Conservation (phyloP, 352 stramenopile species). For the Pythium insidiosum region DNA sequence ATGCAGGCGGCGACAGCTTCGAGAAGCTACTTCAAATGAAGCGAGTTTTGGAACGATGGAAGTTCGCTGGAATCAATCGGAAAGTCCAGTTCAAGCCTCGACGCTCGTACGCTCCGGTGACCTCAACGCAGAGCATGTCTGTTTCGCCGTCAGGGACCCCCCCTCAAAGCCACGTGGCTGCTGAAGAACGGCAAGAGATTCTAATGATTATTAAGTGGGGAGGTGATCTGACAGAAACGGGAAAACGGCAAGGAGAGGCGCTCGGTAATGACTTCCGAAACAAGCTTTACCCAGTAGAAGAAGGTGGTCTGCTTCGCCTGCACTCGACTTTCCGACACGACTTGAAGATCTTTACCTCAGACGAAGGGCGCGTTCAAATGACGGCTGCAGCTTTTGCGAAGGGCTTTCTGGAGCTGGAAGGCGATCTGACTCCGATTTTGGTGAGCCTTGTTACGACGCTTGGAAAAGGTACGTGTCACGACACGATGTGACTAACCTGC, state of each 20-base stretch:
- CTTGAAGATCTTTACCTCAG: conserved; percentile 99
- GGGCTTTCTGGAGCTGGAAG: conserved; percentile 98
- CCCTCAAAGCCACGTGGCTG: conserved; percentile 6
- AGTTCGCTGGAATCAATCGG: conserved; percentile 96
- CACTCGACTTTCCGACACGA: conserved; percentile 99
- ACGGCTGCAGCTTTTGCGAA: conserved; percentile 99
- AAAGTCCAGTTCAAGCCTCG: conserved; percentile 91
- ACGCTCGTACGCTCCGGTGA: conserved; percentile 45
- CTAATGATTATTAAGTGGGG: conserved; percentile 99
- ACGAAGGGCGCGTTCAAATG: conserved; percentile 99
- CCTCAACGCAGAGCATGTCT: too few relatives aligned
- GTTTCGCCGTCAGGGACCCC: conserved; percentile 9
- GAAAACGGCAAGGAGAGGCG: conserved; percentile 93
- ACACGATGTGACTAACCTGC: too few relatives aligned
- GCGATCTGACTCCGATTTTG: conserved; percentile 98
- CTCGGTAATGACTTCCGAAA: conserved; percentile 92
- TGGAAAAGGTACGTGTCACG: conserved; percentile 43
- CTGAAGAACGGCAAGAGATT: conserved; percentile 87
- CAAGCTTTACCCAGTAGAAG: conserved; percentile 83
- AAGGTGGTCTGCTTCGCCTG: conserved; percentile 94
- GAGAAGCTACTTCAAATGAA: conserved; percentile 95
- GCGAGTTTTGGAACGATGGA: conserved; percentile 95
- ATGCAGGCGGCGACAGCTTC: conserved; percentile 80
- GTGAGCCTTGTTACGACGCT: conserved; percentile 91
- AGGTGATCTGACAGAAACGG: conserved; percentile 97